Evolutionary conservation across 495 filamentous ascomycete genomes (phyloP).

Genomic region (Annulohypoxylon bovei): DNA sequence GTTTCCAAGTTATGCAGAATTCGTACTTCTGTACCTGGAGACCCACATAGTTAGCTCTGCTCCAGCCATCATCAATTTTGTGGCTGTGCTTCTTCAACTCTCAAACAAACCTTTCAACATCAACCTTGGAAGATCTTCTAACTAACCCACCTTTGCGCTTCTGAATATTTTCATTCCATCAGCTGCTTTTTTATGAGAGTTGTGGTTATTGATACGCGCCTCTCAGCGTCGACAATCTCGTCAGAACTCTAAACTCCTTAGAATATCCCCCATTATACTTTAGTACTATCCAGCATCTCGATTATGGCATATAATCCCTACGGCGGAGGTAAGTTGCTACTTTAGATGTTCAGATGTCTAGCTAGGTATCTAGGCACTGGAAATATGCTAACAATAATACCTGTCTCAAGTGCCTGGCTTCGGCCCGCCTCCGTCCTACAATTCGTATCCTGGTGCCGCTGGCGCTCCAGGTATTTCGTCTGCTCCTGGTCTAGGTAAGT

Average conservation of each 20-base stretch:
- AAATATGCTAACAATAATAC: slow-evolving; percentile 20
- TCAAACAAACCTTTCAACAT: slow-evolving; percentile 25
- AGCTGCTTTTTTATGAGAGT: neutral
- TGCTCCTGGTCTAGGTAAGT: slow-evolving; percentile 88
- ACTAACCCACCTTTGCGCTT: slow-evolving; percentile 4
- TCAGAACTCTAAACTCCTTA: neutral
- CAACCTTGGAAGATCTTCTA: slow-evolving; percentile 3
- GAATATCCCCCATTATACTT: neutral
- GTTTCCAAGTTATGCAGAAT: neutral
- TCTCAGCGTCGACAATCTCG: neutral
- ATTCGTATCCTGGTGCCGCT: slow-evolving; percentile 72
- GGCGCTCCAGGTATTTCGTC: slow-evolving; percentile 72
- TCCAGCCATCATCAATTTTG: neutral
- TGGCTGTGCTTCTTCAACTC: slow-evolving; percentile 21
- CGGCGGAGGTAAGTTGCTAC: slow-evolving; percentile 65
- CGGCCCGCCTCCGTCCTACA: slow-evolving; percentile 77
- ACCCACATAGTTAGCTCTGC: neutral
- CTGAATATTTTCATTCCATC: slow-evolving; percentile 20
- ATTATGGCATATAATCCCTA: slow-evolving; percentile 81
- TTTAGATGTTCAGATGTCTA: slow-evolving; percentile 3
- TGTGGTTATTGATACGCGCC: neutral
- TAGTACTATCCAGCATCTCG: slow-evolving; percentile 16
- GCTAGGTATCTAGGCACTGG: slow-evolving; percentile 10
- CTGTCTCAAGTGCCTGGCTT: slow-evolving; percentile 61
- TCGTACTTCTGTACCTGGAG: neutral